These are phyloP conservation scores for Osmanthus fragrans DNA, from an alignment of 257 asterid genomes.

Conservation along the genomic window DNA sequence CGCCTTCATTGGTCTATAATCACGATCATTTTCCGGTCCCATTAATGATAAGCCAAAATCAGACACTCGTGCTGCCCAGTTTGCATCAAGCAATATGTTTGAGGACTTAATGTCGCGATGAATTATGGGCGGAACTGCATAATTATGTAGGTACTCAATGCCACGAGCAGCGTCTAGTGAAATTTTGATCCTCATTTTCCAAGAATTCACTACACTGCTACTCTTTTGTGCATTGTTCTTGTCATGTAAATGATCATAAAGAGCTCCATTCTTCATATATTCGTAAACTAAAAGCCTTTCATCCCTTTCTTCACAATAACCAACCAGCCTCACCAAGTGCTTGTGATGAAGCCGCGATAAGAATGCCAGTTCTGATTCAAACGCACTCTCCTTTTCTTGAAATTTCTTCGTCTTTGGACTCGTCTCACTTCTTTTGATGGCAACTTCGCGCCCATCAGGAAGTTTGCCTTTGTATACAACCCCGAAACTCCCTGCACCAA, in stretches of 20 bases:
- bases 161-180: constrained; percentile 83
- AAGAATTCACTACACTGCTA: constrained; percentile 64
- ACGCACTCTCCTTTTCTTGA: constrained; percentile 83
- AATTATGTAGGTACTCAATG: constrained; percentile 77
- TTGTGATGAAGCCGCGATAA: constrained; percentile 90
- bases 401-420: constrained; percentile 63
- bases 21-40: constrained; percentile 56
- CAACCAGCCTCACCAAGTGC: constrained; percentile 75
- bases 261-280: constrained; percentile 86
- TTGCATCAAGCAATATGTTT: constrained; percentile 65
- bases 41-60: constrained; percentile 79
- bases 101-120: constrained; percentile 91
- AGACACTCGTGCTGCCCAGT: constrained; percentile 72
- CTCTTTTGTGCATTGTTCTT: constrained; percentile 57
- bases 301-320: constrained; percentile 76
- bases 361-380: constrained; percentile 76
- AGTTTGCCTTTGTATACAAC: constrained; percentile 74
- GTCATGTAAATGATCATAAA: constrained; percentile 69
- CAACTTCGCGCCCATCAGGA: constrained; percentile 72
- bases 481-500: constrained; percentile 92
- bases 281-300: constrained; percentile 85
- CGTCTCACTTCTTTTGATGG: constrained; percentile 72
- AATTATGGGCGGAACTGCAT: constrained; percentile 84
- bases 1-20: constrained; percentile 51
- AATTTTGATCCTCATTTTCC: constrained; percentile 79